phyloP scores from a whole-genome alignment of 805 yeast genomes.

The Monosporozyma solicola region DNA sequence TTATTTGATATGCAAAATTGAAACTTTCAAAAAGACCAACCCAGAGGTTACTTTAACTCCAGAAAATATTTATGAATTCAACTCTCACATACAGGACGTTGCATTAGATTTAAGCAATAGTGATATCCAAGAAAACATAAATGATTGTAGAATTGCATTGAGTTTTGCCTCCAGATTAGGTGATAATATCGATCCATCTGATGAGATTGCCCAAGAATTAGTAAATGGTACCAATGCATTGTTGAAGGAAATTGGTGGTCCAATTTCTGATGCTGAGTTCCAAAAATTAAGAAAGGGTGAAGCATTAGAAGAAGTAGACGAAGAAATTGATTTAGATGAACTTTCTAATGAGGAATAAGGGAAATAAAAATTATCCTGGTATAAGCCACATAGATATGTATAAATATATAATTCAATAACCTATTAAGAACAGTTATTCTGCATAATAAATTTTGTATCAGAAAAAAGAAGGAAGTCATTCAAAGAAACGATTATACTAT shows the following conservation, averaged over 20 bases:
- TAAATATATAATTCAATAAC: background rate
- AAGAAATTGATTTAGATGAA: conserved; percentile 14
- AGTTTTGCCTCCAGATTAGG: conserved; percentile 36
- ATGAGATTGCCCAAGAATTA: conserved; percentile 53
- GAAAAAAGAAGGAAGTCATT: background rate
- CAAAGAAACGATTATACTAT: background rate
- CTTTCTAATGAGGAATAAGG: conserved; percentile 6
- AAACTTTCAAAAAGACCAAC: conserved; percentile 16
- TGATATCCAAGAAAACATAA: conserved; percentile 18
- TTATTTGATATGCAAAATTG: conserved; percentile 38
- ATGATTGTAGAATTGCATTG: conserved; percentile 33
- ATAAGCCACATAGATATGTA: background rate
- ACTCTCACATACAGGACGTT: conserved; percentile 26
- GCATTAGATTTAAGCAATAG: conserved; percentile 34
- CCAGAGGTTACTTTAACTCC: conserved; percentile 16
- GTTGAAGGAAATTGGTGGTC: conserved; percentile 54
- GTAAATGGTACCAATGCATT: conserved; percentile 42
- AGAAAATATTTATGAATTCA: conserved; percentile 28
- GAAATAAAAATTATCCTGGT: background rate
- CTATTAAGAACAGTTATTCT: background rate
- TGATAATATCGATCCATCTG: conserved; percentile 32
- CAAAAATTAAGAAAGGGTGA: conserved; percentile 30
- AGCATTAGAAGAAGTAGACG: conserved; percentile 32
- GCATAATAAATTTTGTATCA: background rate
- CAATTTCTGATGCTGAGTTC: conserved; percentile 34